These are phyloP conservation scores for Pogostemon cablin DNA, from an alignment of 257 asterid genomes.

Conservation along the genomic window DNA sequence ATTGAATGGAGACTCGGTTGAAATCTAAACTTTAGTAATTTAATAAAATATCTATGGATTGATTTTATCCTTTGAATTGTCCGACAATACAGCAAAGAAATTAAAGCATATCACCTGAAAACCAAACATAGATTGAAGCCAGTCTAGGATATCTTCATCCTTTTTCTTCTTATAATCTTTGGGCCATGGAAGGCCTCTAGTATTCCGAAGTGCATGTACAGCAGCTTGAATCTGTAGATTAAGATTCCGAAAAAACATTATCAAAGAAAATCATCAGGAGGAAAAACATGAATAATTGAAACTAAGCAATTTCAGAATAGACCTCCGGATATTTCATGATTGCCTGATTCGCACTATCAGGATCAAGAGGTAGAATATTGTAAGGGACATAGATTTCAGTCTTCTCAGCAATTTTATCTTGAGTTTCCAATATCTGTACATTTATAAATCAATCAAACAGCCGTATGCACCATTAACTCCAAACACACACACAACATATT, in stretches of 20 bases:
- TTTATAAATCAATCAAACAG: constrained; percentile 21
- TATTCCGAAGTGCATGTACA: constrained; percentile 77
- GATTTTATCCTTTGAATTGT: not conserved
- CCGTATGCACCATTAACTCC: constrained; percentile 13
- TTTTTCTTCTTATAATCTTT: constrained; percentile 87
- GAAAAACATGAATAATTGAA: constrained; percentile 18
- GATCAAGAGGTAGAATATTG: constrained; percentile 89
- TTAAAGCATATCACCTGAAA: constrained; percentile 61
- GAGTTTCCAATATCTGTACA: constrained; percentile 75
- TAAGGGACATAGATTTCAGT: constrained; percentile 87
- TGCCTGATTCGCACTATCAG: constrained; percentile 94
- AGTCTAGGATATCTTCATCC: constrained; percentile 89
- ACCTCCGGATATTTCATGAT: constrained; percentile 97
- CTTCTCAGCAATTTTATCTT: constrained; percentile 89
- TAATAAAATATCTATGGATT: constrained; percentile 17
- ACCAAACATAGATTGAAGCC: constrained; percentile 98
- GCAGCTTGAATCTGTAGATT: constrained; percentile 81
- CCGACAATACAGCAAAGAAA: not conserved
- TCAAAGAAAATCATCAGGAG: constrained; percentile 9
- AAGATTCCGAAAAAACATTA: constrained; percentile 16
- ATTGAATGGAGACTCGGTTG: constrained; percentile 2
- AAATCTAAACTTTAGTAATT: constrained; percentile 13
- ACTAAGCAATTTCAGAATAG: constrained; percentile 27
- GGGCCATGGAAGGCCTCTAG: constrained; percentile 95
- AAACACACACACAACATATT: not conserved